These are phyloP conservation scores for Dactylellina parvicollis DNA, from an alignment of 2,329 filamentous ascomycete genomes.

Conservation along the genomic window DNA sequence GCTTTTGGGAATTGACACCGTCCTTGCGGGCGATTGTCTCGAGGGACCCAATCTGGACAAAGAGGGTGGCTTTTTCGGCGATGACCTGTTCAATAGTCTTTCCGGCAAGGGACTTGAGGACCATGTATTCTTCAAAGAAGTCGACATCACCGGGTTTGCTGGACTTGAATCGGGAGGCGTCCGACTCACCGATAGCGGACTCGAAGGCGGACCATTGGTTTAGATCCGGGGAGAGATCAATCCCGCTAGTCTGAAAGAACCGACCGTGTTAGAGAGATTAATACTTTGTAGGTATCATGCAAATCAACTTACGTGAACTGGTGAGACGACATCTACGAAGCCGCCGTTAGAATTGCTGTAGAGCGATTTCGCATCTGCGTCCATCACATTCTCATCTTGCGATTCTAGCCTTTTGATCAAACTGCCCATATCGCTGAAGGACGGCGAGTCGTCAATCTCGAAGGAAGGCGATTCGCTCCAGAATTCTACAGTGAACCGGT, in stretches of 20 bases:
- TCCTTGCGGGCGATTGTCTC: slow-evolving; percentile 49
- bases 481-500: slow-evolving; percentile 17
- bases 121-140: slow-evolving; percentile 54
- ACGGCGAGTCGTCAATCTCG: slow-evolving; percentile 36
- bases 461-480: slow-evolving; percentile 25
- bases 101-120: slow-evolving; percentile 51
- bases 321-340: slow-evolving; percentile 46
- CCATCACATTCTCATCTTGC: slow-evolving; percentile 40
- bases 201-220: slow-evolving; percentile 48
- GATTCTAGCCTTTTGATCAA: slow-evolving; percentile 33
- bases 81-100: slow-evolving; percentile 40
- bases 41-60: slow-evolving; percentile 50
- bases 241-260: slow-evolving; percentile 20
- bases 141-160: slow-evolving; percentile 21
- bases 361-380: slow-evolving; percentile 23
- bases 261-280: not conserved
- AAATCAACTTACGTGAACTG: slow-evolving; percentile 27
- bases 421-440: slow-evolving; percentile 32
- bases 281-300: not conserved
- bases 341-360: slow-evolving; percentile 50
- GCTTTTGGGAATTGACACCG: slow-evolving; percentile 45
- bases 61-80: slow-evolving; percentile 46
- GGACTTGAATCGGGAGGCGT: slow-evolving; percentile 46
- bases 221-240: slow-evolving; percentile 25
- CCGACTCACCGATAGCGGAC: slow-evolving; percentile 38